Percentiles rank a stretch among this genome's conserved stretches.
Evolutionary conservation across 2,329 filamentous ascomycete species (phyloP).

Genomic region (Colletotrichum liaoningense): DNA sequence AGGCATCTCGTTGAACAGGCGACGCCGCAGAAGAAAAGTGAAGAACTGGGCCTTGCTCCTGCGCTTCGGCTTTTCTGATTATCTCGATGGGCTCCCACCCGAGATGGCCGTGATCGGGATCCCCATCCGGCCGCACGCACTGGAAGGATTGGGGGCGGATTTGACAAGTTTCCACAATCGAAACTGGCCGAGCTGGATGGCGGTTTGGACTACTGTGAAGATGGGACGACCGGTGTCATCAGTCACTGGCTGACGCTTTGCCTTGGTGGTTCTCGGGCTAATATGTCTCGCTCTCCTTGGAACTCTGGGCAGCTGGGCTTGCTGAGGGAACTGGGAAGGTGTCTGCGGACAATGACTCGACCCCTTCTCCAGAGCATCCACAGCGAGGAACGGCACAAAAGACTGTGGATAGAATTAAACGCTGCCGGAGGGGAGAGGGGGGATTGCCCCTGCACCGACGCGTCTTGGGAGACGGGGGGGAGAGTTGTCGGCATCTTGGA

Average conservation of each 20-base stretch:
- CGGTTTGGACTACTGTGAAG: conserved; percentile 20
- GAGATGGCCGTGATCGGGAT: conserved; percentile 1
- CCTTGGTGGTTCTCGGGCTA: conserved; percentile 16
- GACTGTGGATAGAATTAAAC: background rate
- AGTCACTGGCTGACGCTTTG: background rate
- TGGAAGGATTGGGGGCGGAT: conserved; percentile 10
- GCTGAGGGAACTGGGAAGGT: conserved; percentile 3
- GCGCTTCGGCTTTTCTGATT: too few relatives aligned
- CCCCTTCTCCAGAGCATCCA: conserved; percentile 31
- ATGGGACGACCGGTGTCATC: conserved; percentile 19
- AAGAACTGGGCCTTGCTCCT: background rate
- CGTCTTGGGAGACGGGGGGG: conserved; percentile 19
- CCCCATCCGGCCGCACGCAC: background rate
- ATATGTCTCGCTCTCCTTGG: background rate
- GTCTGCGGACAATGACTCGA: conserved; percentile 25
- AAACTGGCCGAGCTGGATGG: conserved; percentile 12
- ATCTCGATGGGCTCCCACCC: background rate
- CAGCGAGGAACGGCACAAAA: conserved; percentile 12
- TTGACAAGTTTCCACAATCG: conserved; percentile 7
- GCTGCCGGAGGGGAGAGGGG: conserved; percentile 1
- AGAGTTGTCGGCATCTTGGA: background rate
- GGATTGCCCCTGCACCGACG: conserved; percentile 28
- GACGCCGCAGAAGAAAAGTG: background rate
- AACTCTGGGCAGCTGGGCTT: conserved; percentile 7
- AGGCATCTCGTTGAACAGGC: background rate